phyloP scores from a whole-genome alignment of 352 stramenopile species.

The Aphanomyces stellatus region DNA sequence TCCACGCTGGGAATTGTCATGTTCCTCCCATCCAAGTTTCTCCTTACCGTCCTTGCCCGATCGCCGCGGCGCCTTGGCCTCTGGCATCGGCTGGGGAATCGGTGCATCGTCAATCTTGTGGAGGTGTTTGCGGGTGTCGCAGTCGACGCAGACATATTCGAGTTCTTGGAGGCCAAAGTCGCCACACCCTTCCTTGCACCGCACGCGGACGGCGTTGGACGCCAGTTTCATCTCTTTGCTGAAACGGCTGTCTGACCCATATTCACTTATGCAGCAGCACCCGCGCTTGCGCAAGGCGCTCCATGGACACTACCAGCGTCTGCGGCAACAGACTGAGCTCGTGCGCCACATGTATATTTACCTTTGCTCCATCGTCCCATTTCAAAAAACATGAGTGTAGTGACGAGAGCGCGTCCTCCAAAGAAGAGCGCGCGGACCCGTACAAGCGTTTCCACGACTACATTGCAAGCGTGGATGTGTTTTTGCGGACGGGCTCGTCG shows the following conservation, averaged over 20 bases:
- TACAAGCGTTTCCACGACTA: not conserved
- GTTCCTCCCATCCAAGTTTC: conserved; percentile 35
- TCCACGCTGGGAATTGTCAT: conserved; percentile 33
- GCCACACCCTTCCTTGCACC: conserved; percentile 46
- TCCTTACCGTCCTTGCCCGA: conserved; percentile 24
- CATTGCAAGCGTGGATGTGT: not conserved
- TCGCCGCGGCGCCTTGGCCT: not conserved
- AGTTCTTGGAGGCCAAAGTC: conserved; percentile 50
- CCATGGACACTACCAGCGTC: not conserved
- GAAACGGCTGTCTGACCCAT: no score
- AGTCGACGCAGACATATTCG: conserved; percentile 56
- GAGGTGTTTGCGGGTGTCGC: conserved; percentile 35
- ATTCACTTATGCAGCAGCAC: no score
- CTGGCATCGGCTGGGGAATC: not conserved
- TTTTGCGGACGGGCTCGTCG: not conserved
- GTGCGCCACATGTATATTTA: not conserved
- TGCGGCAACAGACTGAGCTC: not conserved
- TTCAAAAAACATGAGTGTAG: not conserved
- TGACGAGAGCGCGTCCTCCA: not conserved
- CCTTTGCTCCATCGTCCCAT: not conserved
- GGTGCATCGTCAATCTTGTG: conserved; percentile 34
- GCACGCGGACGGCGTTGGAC: conserved; percentile 22
- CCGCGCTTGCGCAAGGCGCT: no score
- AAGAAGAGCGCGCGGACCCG: not conserved
- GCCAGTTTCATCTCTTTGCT: not conserved